Conservation (phyloP, 2,329 filamentous ascomycete genomes). For the Sporothrix variecibatus region DNA sequence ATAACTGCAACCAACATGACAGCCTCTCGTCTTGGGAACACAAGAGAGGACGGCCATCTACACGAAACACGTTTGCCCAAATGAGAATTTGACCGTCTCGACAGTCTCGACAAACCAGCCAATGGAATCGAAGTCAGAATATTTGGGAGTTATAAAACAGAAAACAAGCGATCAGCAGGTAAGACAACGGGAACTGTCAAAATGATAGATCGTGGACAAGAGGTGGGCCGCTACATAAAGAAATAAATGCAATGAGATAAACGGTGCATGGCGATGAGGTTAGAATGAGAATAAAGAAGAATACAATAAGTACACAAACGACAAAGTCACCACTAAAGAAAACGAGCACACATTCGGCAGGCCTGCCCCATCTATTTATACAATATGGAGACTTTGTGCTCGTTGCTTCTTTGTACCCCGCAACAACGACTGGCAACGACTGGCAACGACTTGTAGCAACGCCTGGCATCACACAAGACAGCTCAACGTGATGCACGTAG, state of each 20-base stretch:
- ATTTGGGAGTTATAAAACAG: too few species aligned
- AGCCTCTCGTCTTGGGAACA: background rate
- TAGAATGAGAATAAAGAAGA: background rate
- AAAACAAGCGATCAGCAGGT: background rate
- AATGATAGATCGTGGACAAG: background rate
- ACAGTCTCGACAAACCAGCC: background rate
- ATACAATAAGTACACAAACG: background rate
- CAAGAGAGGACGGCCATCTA: background rate
- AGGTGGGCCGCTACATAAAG: background rate
- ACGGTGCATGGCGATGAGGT: too few species aligned
- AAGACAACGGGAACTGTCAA: slow-evolving; percentile 17
- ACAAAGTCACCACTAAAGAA: background rate
- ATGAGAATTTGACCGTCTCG: background rate
- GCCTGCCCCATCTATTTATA: slow-evolving; percentile 9
- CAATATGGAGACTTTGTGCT: slow-evolving; percentile 3
- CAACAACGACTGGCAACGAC: background rate
- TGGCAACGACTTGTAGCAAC: background rate
- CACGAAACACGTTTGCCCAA: slow-evolving; percentile 13
- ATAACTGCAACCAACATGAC: background rate
- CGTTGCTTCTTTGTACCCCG: background rate
- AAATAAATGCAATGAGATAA: background rate
- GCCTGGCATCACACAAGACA: background rate
- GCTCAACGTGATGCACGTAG: slow-evolving; percentile 2
- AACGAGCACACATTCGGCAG: background rate
- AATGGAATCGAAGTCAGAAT: background rate